Base-by-base conservation (phyloP, 805 yeast genomes). In the Candida sakaeoensis region DNA sequence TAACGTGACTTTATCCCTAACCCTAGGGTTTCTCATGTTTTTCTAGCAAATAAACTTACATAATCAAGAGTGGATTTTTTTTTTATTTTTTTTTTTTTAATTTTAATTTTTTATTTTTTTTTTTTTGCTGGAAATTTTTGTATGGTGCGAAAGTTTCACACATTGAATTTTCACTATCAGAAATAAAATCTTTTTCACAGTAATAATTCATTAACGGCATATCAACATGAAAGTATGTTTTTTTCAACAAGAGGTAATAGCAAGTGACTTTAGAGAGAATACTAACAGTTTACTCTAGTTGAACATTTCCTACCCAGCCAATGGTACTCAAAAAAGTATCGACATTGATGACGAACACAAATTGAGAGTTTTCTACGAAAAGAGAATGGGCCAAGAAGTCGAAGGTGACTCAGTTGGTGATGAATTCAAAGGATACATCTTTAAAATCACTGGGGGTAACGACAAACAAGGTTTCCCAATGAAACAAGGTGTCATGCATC, bases 391-490 rank as follows among this genome's bases (percentile, higher is more conserved):
- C 67, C 97, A 89, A 78, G 99, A 93, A 78, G 95, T 93, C 68
- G 96, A 89, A 69, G 99, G 98, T 75, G 99, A 93, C 74, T 74
- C 88, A 54, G 85, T 93, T 63, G 95, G 95, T 68, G 98, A 93
- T 65, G 99, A 95, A 79, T 88, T 91, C 91, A 91, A 89, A 77
- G 99, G 99, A 68, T 93, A 93, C 89, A 74, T 88, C 69, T 90
- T 93, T 86, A 95, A 85, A 81, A 90, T 93, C 74, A 76, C 97
- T 63, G 99, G 99, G 71, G 99, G 99, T 84, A 93, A 93, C 85
- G 99, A 93, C 80, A 93, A 93, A 80, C 99, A 93, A 81, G 99
- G 99, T 80, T 93, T 93, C 96, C 98, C 99, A 78, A 93, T 95
- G 99, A 93, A 90, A 78, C 99, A 95, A 79, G 99, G 99, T 85